These are phyloP conservation scores for Austroboletus sp. DNA, from an alignment of 1,284 basidiomycete species.

Conservation along the genomic window DNA sequence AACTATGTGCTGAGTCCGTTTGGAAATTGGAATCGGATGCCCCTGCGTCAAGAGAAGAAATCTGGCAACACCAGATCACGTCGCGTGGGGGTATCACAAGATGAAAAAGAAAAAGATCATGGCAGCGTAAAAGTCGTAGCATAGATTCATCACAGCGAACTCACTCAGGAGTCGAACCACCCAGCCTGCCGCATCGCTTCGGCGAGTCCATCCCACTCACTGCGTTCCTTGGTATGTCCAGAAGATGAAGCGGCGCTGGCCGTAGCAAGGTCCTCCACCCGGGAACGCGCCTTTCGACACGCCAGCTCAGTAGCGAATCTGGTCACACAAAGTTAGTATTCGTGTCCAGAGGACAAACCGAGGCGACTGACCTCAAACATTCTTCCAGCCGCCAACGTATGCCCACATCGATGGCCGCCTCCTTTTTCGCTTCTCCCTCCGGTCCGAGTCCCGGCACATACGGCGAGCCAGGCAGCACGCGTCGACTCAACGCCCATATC, in stretches of 20 bases:
- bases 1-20: neutral
- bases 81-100: constrained; percentile 5
- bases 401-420: constrained; percentile 45
- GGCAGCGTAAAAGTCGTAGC: neutral
- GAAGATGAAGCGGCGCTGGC: constrained; percentile 11
- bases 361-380: constrained; percentile 52
- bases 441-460: constrained; percentile 51
- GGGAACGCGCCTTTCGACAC: constrained; percentile 51
- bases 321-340: neutral
- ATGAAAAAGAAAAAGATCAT: neutral
- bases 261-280: neutral
- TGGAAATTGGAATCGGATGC: neutral
- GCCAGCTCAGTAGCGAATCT: constrained; percentile 74
- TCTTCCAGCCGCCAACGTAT: constrained; percentile 68
- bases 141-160: neutral
- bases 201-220: constrained; percentile 57
- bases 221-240: constrained; percentile 17
- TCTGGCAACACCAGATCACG: no score
- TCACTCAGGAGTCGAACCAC: constrained; percentile 50
- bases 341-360: neutral
- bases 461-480: constrained; percentile 60
- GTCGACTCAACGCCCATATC: constrained; percentile 66
- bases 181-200: constrained; percentile 66
- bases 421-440: constrained; percentile 30
- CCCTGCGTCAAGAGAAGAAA: neutral